Evolutionary conservation across 768 basidiomycete genomes (phyloP), one percentile per base, ranked within the genome.

Genomic region (Termitomyces sp.): DNA sequence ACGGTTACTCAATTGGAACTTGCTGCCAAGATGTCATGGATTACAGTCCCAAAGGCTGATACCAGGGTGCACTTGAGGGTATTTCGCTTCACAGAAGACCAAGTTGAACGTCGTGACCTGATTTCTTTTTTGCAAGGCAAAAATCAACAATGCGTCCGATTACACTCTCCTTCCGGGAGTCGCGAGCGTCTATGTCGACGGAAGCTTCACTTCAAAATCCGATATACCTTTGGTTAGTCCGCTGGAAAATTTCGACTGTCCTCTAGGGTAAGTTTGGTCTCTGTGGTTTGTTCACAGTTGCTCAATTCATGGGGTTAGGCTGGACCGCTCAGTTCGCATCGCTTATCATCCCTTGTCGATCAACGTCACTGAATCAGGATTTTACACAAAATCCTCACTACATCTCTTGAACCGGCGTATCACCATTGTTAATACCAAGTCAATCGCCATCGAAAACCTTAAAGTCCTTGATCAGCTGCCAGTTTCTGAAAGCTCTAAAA

Each of bases 101-200:
- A 14, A 40, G 28, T n/a, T n/a, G n/a, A n/a, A n/a, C n/a, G 28
- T 18, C 46, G 41, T 10, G 11, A 4, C 13, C 5, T n/a, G 35
- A 43, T 52, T 45, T 38, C 62, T 38, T 5, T 38, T 38, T 14
- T 13, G 44, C 18, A 43, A 82, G 76, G 78, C 76, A 13, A 75
- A 70, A 51, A 74, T 85, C 56, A 77, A 76, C 66, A 85, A 85
- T 60, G 75, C 75, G 13, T 82, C 80, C 5, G 78, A 80, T 28
- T 82, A 81, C 58, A 76, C 78, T 2, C 65, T 86, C 2, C 71
- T 86, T 9, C 62, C 68, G 0, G 84, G 84, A 0, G 61, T 65
- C 0, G 78, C 78, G 0, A 80, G 75, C 59, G 74, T 84, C 0
- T 85, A 82, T 63, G 72, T 85, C 33, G 80, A 85, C 64, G 80